These are phyloP conservation scores for Penicillium steckii DNA, from an alignment of 495 filamentous ascomycete genomes.

Conservation along the genomic window DNA sequence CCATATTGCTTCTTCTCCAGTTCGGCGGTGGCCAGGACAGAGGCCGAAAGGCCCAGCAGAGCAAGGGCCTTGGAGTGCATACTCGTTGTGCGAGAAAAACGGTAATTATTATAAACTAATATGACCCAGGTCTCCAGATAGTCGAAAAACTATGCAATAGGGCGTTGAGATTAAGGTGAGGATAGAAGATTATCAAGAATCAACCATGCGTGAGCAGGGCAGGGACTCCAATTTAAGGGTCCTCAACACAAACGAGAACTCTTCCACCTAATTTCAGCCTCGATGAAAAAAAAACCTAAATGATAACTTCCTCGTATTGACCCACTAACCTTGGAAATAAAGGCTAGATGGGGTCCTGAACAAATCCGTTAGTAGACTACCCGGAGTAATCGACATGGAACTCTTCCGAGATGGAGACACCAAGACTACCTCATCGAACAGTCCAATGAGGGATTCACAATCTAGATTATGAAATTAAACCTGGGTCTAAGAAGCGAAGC, in stretches of 20 bases:
- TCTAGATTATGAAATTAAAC: background rate
- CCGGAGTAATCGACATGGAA: background rate
- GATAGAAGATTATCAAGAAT: background rate
- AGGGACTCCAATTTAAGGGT: background rate
- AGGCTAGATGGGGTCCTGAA: background rate
- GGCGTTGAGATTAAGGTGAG: background rate
- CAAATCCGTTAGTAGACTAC: background rate
- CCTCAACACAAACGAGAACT: background rate
- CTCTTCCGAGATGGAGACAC: background rate
- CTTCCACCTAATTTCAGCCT: background rate
- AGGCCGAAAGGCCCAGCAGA: slow-evolving; percentile 8
- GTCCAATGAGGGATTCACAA: background rate
- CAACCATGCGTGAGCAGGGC: background rate
- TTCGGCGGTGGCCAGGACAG: slow-evolving; percentile 1
- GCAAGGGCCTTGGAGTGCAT: slow-evolving; percentile 13
- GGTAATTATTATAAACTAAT: background rate
- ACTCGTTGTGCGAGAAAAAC: background rate
- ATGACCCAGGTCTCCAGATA: background rate
- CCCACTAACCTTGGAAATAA: background rate
- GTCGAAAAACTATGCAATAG: background rate
- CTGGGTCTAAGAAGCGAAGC: background rate
- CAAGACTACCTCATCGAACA: background rate
- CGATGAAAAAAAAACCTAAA: background rate
- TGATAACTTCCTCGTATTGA: background rate
- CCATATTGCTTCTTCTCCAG: slow-evolving; percentile 16